Conservation (phyloP, 139 green algal species). For the Coelastrella sp. region DNA sequence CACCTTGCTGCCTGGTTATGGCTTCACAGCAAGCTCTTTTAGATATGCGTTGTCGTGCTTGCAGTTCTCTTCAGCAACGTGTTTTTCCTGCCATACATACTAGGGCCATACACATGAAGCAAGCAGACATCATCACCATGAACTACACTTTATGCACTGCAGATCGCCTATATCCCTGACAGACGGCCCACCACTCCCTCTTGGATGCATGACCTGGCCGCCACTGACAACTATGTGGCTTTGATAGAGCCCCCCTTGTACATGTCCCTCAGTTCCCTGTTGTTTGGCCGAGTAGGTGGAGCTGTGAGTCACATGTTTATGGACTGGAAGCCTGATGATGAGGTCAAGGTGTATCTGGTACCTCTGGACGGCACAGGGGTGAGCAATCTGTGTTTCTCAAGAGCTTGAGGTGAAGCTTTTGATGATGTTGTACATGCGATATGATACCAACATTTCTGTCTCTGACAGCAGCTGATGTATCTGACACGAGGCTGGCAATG, state of each 20-base stretch:
- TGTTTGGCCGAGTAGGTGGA: background rate
- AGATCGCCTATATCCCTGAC: slow-evolving; percentile 65
- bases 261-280: slow-evolving; percentile 9
- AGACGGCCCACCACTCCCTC: slow-evolving; percentile 55
- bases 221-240: slow-evolving; percentile 51
- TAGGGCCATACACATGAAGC: no score
- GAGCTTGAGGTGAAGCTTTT: no score
- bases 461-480: no score
- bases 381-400: slow-evolving; percentile 5
- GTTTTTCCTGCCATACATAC: no score
- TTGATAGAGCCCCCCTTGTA: slow-evolving; percentile 35
- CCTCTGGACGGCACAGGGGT: slow-evolving; percentile 64
- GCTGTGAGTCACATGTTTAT: slow-evolving; percentile 65
- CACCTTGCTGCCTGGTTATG: no score
- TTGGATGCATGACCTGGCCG: slow-evolving; percentile 87
- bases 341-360: slow-evolving; percentile 74
- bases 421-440: no score
- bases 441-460: no score
- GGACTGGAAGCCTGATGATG: slow-evolving; percentile 76
- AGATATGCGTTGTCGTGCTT: no score
- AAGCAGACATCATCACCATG: no score
- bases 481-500: no score
- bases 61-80: no score
- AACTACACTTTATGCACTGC: background rate
- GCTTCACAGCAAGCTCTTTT: no score